These are phyloP conservation scores for Boletus edulis DNA, from an alignment of 768 basidiomycete species.

Conservation along the genomic window DNA sequence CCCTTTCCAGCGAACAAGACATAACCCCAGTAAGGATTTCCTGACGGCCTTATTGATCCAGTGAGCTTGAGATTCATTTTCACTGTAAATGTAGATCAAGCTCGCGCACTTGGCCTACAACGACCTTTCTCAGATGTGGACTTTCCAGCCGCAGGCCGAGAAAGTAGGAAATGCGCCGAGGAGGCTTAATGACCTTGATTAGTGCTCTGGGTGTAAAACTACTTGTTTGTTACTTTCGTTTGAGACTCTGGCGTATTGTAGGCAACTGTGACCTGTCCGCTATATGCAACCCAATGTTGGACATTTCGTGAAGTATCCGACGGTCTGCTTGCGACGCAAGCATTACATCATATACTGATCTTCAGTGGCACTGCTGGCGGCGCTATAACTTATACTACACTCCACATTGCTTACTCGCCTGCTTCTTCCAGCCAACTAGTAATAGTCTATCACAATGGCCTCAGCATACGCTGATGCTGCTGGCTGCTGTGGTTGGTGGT, in stretches of 20 bases:
- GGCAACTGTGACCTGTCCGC: too few relatives aligned
- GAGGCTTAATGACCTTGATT: neutral
- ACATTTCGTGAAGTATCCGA: too few relatives aligned
- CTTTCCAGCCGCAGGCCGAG: neutral
- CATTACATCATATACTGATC: too few relatives aligned
- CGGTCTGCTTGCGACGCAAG: too few relatives aligned
- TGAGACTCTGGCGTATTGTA: too few relatives aligned
- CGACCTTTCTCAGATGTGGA: neutral
- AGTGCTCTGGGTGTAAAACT: neutral
- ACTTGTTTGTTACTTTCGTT: too few relatives aligned
- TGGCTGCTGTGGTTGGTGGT: constrained; percentile 25
- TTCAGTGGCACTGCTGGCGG: too few relatives aligned
- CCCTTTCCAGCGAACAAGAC: neutral
- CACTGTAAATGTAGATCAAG: neutral
- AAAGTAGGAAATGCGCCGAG: neutral
- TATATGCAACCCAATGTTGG: too few relatives aligned
- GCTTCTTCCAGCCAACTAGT: neutral
- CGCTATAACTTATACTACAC: too few relatives aligned
- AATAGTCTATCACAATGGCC: constrained; percentile 13
- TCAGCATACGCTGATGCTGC: constrained; percentile 5
- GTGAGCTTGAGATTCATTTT: neutral
- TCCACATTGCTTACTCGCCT: too few relatives aligned
- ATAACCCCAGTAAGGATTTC: neutral
- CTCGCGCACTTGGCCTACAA: neutral
- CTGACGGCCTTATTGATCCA: neutral